phyloP scores from a whole-genome alignment of 1,284 basidiomycete species.

The Dichomitus squalens region DNA sequence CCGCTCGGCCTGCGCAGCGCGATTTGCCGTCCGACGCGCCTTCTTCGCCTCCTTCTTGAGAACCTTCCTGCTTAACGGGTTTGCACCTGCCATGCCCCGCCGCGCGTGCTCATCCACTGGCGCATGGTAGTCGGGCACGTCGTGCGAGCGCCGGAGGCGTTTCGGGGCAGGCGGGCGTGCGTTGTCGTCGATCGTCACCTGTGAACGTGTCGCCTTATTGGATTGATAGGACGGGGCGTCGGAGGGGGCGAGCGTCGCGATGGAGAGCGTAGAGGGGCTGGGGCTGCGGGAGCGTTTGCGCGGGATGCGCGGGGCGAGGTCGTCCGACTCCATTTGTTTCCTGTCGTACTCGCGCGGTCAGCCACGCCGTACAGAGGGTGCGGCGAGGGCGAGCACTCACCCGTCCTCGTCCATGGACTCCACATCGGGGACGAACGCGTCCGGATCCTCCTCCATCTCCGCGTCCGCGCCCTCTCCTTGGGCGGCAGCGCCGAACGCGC shows the following conservation, averaged over 20 bases:
- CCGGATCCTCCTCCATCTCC: conserved; percentile 30
- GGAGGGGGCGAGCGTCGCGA: conserved; percentile 5
- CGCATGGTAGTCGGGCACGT: conserved; percentile 52
- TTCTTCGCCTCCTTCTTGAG: conserved; percentile 66
- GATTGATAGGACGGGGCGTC: not conserved
- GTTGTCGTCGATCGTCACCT: not conserved
- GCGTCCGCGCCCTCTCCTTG: conserved; percentile 12
- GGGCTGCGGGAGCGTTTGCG: conserved; percentile 39
- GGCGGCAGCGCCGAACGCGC: conserved; percentile 53
- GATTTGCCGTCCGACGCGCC: conserved; percentile 48
- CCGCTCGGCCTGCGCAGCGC: conserved; percentile 17
- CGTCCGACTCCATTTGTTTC: conserved; percentile 47
- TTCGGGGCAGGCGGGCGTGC: conserved; percentile 50
- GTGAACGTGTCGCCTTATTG: not conserved
- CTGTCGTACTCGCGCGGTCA: conserved; percentile 9
- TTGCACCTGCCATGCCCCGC: conserved; percentile 47
- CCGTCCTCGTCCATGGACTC: conserved; percentile 52
- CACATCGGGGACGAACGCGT: conserved; percentile 35
- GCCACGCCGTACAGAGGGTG: not conserved
- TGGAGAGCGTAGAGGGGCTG: conserved; percentile 21
- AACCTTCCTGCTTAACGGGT: conserved; percentile 57
- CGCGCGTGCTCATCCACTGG: conserved; percentile 40
- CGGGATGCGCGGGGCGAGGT: conserved; percentile 39
- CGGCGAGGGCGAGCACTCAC: conserved; percentile 33
- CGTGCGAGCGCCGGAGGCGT: conserved; percentile 55